Conservation (phyloP, 306 rosid genomes). For the Cicer yamashitae region DNA sequence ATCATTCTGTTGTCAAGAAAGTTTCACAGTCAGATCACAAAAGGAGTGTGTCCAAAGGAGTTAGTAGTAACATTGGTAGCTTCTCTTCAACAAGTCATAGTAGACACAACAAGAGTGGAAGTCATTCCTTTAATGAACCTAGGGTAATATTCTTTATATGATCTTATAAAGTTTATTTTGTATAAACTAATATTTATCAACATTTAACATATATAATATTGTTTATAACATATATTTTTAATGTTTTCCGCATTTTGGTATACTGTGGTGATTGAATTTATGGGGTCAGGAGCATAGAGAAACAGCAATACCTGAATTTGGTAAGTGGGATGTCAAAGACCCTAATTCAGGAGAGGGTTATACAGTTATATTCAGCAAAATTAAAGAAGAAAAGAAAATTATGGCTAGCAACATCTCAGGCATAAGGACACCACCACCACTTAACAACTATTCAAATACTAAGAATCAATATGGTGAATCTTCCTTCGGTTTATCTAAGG, state of each 20-base stretch:
- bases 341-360: constrained; percentile 50
- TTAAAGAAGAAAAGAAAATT: constrained; percentile 40
- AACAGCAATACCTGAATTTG: constrained; percentile 44
- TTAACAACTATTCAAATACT: constrained; percentile 33
- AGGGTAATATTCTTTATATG: constrained; percentile 26
- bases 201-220: no score
- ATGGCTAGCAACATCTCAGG: neutral
- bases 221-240: neutral
- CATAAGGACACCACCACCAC: neutral
- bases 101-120: constrained; percentile 16
- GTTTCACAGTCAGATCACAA: constrained; percentile 13
- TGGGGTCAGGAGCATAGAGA: constrained; percentile 28
- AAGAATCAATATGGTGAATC: constrained; percentile 16
- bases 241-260: neutral
- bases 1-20: neutral
- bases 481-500: constrained; percentile 39
- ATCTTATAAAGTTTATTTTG: neutral
- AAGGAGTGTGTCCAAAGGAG: constrained; percentile 37
- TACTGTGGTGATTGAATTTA: neutral
- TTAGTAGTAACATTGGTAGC: constrained; percentile 3
- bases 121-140: constrained; percentile 34
- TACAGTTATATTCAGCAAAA: constrained; percentile 38
- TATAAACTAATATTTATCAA: no score
- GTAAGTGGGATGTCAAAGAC: constrained; percentile 45
- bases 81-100: constrained; percentile 44